phyloP scores from a whole-genome alignment of 129 eudicot species.

The Tanacetum coccineum region DNA sequence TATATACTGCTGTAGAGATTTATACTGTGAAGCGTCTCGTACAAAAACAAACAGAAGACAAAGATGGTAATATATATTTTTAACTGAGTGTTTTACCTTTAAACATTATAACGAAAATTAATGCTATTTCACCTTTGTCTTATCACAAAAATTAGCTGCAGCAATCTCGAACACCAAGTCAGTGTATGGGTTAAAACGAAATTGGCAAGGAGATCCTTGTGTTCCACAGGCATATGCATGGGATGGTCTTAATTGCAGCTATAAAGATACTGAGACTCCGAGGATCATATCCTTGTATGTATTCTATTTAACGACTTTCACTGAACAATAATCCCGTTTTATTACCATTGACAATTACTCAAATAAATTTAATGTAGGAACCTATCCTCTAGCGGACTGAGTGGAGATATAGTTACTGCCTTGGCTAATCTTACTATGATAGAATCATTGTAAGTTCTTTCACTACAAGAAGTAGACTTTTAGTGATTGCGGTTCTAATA shows the following conservation, averaged over 20 bases:
- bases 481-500: too few species aligned
- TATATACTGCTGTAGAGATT: conserved; percentile 31
- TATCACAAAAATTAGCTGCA: conserved; percentile 13
- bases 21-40: conserved; percentile 11
- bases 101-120: not conserved
- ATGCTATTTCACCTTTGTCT: not conserved
- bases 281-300: not conserved
- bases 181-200: conserved; percentile 14
- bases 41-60: conserved; percentile 22
- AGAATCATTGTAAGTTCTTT: conserved; percentile 28
- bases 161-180: conserved; percentile 33
- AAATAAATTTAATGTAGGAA: conserved; percentile 16
- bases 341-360: not conserved
- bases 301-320: not conserved
- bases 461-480: too few species aligned
- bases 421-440: conserved; percentile 24
- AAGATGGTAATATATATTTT: conserved; percentile 17
- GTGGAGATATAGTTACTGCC: conserved; percentile 23
- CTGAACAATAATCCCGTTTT: not conserved
- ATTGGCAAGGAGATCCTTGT: conserved; percentile 45
- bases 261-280: not conserved
- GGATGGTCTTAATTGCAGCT: not conserved
- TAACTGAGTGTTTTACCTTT: not conserved
- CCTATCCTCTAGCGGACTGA: conserved; percentile 24
- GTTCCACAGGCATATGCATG: not conserved